A percentile compares a stretch with the other conserved stretches of the same genome.
phyloP scores from a whole-genome alignment of 73 alveolate genomes.

The Blepharisma japonicum region DNA sequence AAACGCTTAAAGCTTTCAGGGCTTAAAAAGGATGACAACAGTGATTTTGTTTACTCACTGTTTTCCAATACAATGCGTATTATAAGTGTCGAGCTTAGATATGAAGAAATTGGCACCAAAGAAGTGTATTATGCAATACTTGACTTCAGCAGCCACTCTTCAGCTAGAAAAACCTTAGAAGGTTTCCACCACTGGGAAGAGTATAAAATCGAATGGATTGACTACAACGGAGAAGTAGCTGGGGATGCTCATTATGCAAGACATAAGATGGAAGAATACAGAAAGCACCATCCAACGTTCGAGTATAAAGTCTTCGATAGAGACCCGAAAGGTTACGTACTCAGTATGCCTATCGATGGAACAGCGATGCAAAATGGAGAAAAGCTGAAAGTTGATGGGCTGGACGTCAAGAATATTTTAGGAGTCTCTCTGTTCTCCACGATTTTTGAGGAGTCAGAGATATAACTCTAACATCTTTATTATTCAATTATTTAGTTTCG shows the following conservation, averaged over 20 bases:
- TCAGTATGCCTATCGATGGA: slow-evolving; percentile 17
- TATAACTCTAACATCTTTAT: no score
- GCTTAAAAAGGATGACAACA: background rate
- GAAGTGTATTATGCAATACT: slow-evolving; percentile 11
- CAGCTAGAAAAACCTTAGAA: slow-evolving; percentile 34
- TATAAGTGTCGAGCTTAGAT: background rate
- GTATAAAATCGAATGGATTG: slow-evolving; percentile 17
- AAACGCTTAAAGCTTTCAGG: slow-evolving; percentile 4
- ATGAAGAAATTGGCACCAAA: slow-evolving; percentile 4
- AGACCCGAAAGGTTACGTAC: slow-evolving; percentile 22
- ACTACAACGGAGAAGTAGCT: background rate
- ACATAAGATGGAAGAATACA: slow-evolving; percentile 21
- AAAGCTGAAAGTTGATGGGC: no score
- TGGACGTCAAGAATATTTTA: no score
- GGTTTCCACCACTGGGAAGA: slow-evolving; percentile 31
- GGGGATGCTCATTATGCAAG: slow-evolving; percentile 34
- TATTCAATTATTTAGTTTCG: no score
- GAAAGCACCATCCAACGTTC: slow-evolving; percentile 23
- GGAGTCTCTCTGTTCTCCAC: no score
- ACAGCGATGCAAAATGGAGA: no score
- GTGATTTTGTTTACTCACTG: background rate
- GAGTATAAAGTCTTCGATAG: slow-evolving; percentile 18
- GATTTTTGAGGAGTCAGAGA: no score
- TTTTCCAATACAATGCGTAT: slow-evolving; percentile 2
- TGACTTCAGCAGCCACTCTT: slow-evolving; percentile 31